phyloP scores from a whole-genome alignment of 2,329 filamentous ascomycete species.

The Tolypocladium album region DNA sequence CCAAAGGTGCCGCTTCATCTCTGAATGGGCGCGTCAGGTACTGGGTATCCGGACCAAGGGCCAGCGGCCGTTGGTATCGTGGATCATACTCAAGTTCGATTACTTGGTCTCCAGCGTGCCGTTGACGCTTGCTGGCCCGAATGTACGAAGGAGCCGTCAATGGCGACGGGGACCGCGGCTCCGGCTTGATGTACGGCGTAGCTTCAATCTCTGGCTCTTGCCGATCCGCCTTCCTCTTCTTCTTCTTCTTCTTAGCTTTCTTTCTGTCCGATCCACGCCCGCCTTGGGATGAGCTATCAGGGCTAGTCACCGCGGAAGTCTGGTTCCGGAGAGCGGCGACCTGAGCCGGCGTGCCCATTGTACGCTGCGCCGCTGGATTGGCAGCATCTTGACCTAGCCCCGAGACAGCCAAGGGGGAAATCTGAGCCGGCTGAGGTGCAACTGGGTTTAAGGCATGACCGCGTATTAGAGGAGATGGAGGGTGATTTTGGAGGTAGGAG shows the following conservation, averaged over 20 bases:
- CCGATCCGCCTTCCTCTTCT: slow-evolving; percentile 42
- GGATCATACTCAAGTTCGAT: slow-evolving; percentile 23
- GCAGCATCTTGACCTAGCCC: slow-evolving; percentile 17
- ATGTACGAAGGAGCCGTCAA: slow-evolving; percentile 39
- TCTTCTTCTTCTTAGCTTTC: slow-evolving; percentile 41
- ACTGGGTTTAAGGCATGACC: slow-evolving; percentile 63
- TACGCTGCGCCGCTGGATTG: background rate
- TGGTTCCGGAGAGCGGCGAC: slow-evolving; percentile 46
- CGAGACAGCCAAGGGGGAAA: slow-evolving; percentile 44
- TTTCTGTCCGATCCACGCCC: slow-evolving; percentile 37
- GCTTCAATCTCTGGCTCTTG: slow-evolving; percentile 34
- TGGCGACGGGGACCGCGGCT: slow-evolving; percentile 54
- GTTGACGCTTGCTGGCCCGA: slow-evolving; percentile 46
- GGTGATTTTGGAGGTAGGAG: slow-evolving; percentile 19
- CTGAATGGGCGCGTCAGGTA: slow-evolving; percentile 17
- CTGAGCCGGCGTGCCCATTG: slow-evolving; percentile 34
- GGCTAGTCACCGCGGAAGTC: slow-evolving; percentile 37
- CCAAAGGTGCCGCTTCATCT: slow-evolving; percentile 19
- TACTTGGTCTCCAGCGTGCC: slow-evolving; percentile 31
- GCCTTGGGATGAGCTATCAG: slow-evolving; percentile 49
- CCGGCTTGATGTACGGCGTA: slow-evolving; percentile 50
- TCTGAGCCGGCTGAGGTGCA: slow-evolving; percentile 66
- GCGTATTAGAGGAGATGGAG: slow-evolving; percentile 53
- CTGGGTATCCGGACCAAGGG: slow-evolving; percentile 23
- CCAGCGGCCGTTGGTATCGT: slow-evolving; percentile 28